A percentile compares a stretch with the other conserved stretches of the same genome.
phyloP scores from a whole-genome alignment of 441 rosid species.

The Macaranga tanarius region DNA sequence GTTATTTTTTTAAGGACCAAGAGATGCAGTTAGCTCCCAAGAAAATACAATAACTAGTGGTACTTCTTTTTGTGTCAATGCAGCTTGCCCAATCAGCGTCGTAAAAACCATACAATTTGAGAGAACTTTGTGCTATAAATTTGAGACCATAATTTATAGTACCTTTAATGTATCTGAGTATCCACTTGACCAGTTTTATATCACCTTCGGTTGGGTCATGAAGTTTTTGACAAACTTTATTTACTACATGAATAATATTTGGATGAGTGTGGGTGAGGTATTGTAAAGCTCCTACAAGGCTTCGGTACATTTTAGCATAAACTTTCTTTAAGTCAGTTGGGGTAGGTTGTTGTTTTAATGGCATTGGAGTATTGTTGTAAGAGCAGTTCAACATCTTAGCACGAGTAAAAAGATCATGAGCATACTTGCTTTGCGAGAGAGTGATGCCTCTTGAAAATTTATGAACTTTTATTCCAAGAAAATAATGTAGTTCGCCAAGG shows the following conservation, averaged over 20 bases:
- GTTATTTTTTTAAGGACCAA: no score
- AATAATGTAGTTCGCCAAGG: neutral
- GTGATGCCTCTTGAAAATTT: neutral
- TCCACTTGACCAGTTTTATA: neutral
- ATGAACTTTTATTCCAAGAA: neutral
- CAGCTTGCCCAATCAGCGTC: no score
- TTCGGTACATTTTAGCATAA: neutral
- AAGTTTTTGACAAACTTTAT: neutral
- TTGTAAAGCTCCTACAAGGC: neutral
- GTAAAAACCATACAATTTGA: no score
- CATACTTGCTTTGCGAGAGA: neutral
- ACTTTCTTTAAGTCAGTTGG: neutral
- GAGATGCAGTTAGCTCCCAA: no score
- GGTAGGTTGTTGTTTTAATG: neutral
- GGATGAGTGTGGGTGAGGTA: neutral
- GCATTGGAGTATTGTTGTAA: neutral
- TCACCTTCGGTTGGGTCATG: neutral
- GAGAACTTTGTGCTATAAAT: neutral
- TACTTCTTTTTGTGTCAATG: no score
- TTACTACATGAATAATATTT: neutral
- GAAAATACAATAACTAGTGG: no score
- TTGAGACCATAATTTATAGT: neutral
- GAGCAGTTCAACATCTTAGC: neutral
- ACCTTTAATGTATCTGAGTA: neutral
- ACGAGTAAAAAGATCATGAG: neutral